phyloP scores from a whole-genome alignment of 352 stramenopile genomes.

The Pythium aphanidermatum region DNA sequence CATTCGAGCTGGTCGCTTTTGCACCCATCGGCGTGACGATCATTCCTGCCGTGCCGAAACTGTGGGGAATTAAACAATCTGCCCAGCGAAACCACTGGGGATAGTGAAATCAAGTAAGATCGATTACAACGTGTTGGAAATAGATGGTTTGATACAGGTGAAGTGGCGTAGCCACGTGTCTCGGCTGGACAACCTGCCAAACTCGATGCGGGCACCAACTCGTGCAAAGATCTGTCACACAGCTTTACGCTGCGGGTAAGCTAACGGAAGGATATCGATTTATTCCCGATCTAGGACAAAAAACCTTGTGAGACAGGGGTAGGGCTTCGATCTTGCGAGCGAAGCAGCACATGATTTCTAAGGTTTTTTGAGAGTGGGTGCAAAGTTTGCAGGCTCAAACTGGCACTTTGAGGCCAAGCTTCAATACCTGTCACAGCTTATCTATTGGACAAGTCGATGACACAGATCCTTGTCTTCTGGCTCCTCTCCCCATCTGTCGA shows the following conservation, averaged over 20 bases:
- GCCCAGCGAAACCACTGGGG: neutral
- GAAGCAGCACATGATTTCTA: constrained; percentile 5
- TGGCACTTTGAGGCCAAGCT: constrained; percentile 14
- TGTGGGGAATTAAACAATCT: constrained; percentile 7
- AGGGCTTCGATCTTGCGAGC: neutral
- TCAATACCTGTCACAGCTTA: constrained; percentile 8
- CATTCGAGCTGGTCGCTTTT: too few species aligned
- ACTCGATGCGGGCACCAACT: neutral
- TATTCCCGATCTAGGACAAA: constrained; percentile 15
- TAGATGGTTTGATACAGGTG: constrained; percentile 6
- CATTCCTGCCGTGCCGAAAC: neutral
- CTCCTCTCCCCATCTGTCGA: too few species aligned
- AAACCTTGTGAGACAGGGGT: constrained; percentile 20
- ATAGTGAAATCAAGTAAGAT: neutral
- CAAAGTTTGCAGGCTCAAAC: constrained; percentile 23
- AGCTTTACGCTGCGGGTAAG: constrained; percentile 5
- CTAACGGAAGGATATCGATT: constrained; percentile 21
- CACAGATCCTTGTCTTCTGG: too few species aligned
- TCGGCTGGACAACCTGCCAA: constrained; percentile 4
- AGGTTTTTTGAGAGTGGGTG: constrained; percentile 21
- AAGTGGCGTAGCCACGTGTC: constrained; percentile 20
- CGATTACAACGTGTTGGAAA: neutral
- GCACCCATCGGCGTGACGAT: constrained; percentile 15
- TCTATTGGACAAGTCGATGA: too few species aligned
- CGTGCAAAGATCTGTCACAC: constrained; percentile 17